Evolutionary conservation across 352 stramenopile species (phyloP).

Genomic region (Globisporangium irregulare): DNA sequence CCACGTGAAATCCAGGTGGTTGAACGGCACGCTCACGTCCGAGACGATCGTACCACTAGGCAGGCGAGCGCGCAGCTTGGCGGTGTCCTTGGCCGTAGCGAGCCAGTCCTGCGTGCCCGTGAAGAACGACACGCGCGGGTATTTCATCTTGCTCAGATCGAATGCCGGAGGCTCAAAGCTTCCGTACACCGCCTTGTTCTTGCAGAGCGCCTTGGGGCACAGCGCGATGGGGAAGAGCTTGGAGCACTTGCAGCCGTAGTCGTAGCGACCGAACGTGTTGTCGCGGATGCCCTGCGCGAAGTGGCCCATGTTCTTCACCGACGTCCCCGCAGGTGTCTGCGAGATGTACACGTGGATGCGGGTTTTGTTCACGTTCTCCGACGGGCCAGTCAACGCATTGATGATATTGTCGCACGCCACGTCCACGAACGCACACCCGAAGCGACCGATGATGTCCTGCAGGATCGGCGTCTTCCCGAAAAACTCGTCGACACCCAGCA

Average conservation of each 20-base stretch:
- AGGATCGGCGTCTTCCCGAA: slow-evolving; percentile 19
- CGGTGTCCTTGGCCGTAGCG: slow-evolving; percentile 38
- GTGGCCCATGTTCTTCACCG: slow-evolving; percentile 55
- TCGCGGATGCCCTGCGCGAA: slow-evolving; percentile 51
- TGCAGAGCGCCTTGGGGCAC: slow-evolving; percentile 40
- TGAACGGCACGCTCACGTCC: slow-evolving; percentile 47
- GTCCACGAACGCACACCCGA: slow-evolving; percentile 39
- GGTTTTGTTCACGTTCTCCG: slow-evolving; percentile 44
- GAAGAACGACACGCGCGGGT: slow-evolving; percentile 53
- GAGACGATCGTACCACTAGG: slow-evolving; percentile 46
- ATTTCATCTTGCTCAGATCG: slow-evolving; percentile 40
- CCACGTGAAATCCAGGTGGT: slow-evolving; percentile 75
- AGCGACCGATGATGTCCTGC: slow-evolving; percentile 33
- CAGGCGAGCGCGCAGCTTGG: slow-evolving; percentile 41
- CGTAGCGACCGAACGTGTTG: slow-evolving; percentile 46
- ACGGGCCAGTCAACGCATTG: slow-evolving; percentile 38
- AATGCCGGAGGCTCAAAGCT: slow-evolving; percentile 33
- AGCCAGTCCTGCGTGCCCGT: slow-evolving; percentile 51
- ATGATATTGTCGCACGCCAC: slow-evolving; percentile 40
- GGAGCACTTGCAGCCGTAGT: slow-evolving; percentile 51
- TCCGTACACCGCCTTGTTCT: slow-evolving; percentile 53
- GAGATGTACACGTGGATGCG: slow-evolving; percentile 55
- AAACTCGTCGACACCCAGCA: slow-evolving; percentile 23
- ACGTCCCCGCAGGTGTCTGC: slow-evolving; percentile 50
- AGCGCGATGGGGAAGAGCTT: slow-evolving; percentile 29